phyloP scores from a whole-genome alignment of 352 stramenopile species.

The Globisporangium cederbergense region DNA sequence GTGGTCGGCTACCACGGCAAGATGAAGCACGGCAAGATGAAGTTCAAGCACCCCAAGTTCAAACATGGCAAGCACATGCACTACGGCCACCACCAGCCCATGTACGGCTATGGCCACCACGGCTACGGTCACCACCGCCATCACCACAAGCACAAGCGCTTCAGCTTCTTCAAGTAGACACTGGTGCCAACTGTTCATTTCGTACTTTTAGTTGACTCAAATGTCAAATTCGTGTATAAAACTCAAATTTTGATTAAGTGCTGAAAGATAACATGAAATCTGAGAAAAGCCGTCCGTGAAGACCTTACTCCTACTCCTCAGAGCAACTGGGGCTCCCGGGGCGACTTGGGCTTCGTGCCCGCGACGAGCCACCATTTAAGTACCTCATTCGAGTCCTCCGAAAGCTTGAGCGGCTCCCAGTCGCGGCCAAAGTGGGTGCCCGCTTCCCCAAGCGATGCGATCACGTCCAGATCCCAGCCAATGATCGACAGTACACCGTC shows the following conservation, averaged over 20 bases:
- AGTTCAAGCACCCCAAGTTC: conserved; percentile 17
- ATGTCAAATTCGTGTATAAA: not conserved
- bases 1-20: conserved; percentile 27
- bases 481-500: conserved; percentile 14
- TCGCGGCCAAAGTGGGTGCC: conserved; percentile 19
- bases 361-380: conserved; percentile 15
- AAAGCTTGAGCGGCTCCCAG: conserved; percentile 13
- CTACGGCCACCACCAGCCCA: conserved; percentile 16
- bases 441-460: conserved; percentile 3
- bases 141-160: conserved; percentile 27
- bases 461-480: conserved; percentile 13
- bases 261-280: not conserved
- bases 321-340: not conserved
- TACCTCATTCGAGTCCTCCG: not conserved
- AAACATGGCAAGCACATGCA: conserved; percentile 24
- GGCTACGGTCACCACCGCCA: conserved; percentile 17
- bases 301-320: not conserved
- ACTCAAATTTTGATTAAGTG: not conserved
- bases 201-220: not conserved
- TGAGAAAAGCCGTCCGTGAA: not conserved
- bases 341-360: conserved; percentile 15
- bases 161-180: conserved; percentile 32
- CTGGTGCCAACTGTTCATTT: not conserved
- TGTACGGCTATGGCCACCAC: conserved; percentile 11
- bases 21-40: conserved; percentile 24